A percentile compares a stretch with the other conserved stretches of the same genome.
Evolutionary conservation across 2,329 filamentous ascomycete species (phyloP).

Genomic region (Blastomyces gilchristii): DNA sequence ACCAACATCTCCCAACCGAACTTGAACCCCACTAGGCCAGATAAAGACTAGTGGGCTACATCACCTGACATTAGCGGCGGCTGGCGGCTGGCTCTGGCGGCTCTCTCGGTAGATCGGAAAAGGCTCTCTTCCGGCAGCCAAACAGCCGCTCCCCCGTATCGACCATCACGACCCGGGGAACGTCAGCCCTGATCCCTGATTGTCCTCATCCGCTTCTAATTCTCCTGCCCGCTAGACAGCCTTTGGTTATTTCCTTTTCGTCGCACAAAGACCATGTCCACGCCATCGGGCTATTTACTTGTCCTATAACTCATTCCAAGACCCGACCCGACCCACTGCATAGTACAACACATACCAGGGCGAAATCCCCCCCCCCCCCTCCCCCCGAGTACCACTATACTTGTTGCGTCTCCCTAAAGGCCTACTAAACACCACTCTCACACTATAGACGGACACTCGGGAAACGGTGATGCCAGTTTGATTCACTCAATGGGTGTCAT

Average conservation of each 20-base stretch:
- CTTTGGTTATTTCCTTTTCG: neutral
- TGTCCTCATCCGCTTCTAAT: neutral
- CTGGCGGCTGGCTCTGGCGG: neutral
- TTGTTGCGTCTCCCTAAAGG: neutral
- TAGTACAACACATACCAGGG: neutral
- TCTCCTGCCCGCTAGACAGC: neutral
- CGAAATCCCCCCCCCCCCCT: neutral
- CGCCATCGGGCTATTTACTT: neutral
- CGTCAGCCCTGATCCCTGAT: neutral
- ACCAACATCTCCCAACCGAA: neutral
- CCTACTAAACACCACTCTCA: neutral
- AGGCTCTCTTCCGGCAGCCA: neutral
- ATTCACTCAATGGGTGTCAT: constrained; percentile 68
- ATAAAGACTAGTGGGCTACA: neutral
- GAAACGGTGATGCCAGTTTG: neutral
- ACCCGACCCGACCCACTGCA: neutral
- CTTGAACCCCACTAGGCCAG: neutral
- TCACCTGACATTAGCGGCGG: neutral
- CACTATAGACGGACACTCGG: neutral
- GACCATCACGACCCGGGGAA: neutral
- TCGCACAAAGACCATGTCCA: neutral
- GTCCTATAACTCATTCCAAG: neutral
- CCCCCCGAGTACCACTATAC: neutral
- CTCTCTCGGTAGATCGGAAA: neutral
- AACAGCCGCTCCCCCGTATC: neutral